A percentile compares a stretch with the other conserved stretches of the same genome.
phyloP scores from a whole-genome alignment of 768 basidiomycete genomes.

The Coprinopsis sp. region DNA sequence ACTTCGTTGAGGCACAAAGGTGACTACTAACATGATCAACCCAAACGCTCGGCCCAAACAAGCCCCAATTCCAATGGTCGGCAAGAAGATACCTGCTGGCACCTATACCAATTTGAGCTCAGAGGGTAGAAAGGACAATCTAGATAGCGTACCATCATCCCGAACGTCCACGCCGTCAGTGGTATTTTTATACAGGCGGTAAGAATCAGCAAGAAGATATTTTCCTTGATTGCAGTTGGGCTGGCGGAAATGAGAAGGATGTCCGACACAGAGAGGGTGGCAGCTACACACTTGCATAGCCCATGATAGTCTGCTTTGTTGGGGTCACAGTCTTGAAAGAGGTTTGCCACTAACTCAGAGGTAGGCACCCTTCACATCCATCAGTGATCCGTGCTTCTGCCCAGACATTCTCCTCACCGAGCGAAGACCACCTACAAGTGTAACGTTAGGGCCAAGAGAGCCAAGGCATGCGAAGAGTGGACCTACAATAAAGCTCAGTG shows the following conservation, averaged over 20 bases:
- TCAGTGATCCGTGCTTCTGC: conserved; percentile 3
- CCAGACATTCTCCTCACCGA: conserved; percentile 30
- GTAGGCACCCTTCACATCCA: conserved; percentile 50
- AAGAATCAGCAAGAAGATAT: conserved; percentile 59
- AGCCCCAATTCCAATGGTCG: conserved; percentile 72
- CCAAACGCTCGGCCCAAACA: conserved; percentile 70
- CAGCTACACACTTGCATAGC: conserved; percentile 76
- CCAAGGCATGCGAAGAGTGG: not conserved
- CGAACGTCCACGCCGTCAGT: conserved; percentile 74
- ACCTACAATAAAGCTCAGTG: conserved; percentile 61
- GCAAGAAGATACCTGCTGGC: conserved; percentile 73
- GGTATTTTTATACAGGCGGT: conserved; percentile 58
- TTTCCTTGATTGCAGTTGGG: conserved; percentile 61
- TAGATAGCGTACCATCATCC: conserved; percentile 55
- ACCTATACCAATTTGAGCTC: conserved; percentile 37
- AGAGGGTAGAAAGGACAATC: not conserved
- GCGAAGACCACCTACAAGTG: conserved; percentile 57
- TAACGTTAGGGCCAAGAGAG: not conserved
- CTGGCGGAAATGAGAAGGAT: conserved; percentile 27
- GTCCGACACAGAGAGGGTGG: not conserved
- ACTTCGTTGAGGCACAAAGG: not conserved
- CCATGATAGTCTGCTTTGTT: conserved; percentile 65
- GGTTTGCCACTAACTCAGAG: conserved; percentile 77
- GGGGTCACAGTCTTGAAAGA: conserved; percentile 79
- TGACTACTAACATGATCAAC: conserved; percentile 49